Conservation (phyloP, 1,284 basidiomycete species). For the Phellopilus nigrolimitatus region DNA sequence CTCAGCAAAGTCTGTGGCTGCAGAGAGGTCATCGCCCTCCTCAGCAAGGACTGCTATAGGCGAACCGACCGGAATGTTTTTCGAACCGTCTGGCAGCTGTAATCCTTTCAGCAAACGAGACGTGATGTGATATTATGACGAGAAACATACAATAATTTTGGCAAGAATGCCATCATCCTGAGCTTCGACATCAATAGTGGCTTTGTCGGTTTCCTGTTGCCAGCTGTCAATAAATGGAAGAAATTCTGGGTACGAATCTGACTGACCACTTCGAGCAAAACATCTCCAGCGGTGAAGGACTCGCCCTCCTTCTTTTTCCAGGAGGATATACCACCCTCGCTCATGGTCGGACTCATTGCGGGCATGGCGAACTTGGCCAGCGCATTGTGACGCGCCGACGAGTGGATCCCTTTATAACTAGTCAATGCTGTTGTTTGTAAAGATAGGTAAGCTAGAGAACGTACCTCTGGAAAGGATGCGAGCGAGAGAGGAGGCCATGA, state of each 20-base stretch:
- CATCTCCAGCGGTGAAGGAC: conserved; percentile 84
- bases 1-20: conserved; percentile 75
- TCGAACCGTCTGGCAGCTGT: conserved; percentile 79
- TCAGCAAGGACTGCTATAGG: conserved; percentile 90
- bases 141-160: conserved; percentile 72
- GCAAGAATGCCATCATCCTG: conserved; percentile 95
- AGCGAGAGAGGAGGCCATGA: conserved; percentile 58
- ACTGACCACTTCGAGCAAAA: conserved; percentile 88
- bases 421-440: conserved; percentile 6
- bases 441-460: conserved; percentile 24
- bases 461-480: conserved; percentile 67
- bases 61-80: conserved; percentile 82
- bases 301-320: conserved; percentile 99
- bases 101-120: conserved; percentile 10
- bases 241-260: conserved; percentile 11
- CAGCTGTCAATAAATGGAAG: conserved; percentile 19
- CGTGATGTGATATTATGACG: conserved; percentile 3
- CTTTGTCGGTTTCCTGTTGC: conserved; percentile 95
- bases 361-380: conserved; percentile 95
- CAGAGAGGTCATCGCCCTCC: conserved; percentile 90
- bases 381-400: conserved; percentile 72
- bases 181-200: conserved; percentile 98
- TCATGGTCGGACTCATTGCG: conserved; percentile 99
- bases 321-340: conserved; percentile 93
- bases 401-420: conserved; percentile 88